Evolutionary conservation across 2,329 filamentous ascomycete species (phyloP).

Genomic region (Coleophoma crateriformis): DNA sequence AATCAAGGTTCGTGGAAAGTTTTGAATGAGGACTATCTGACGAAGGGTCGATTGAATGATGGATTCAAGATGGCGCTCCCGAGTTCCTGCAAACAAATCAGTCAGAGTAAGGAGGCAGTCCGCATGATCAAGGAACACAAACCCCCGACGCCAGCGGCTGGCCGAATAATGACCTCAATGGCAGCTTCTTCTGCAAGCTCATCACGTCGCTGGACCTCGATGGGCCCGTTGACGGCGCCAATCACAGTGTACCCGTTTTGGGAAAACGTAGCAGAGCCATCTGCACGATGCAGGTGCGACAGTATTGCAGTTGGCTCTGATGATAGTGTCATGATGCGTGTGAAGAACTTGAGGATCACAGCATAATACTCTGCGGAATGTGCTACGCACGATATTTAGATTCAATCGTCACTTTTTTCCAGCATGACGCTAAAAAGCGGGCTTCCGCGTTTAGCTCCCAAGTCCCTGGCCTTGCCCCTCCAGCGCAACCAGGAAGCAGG

Average conservation of each 20-base stretch:
- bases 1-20: constrained; percentile 71
- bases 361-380: neutral
- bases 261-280: constrained; percentile 76
- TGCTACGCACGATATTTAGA: neutral
- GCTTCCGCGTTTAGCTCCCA: neutral
- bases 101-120: constrained; percentile 4
- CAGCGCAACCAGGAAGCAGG: neutral
- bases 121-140: constrained; percentile 21
- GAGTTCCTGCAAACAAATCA: constrained; percentile 41
- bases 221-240: constrained; percentile 83
- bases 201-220: constrained; percentile 84
- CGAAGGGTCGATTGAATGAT: constrained; percentile 67
- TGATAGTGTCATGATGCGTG: constrained; percentile 36
- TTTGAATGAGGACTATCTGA: constrained; percentile 68
- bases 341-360: neutral
- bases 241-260: constrained; percentile 75
- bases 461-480: neutral
- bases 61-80: constrained; percentile 77
- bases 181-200: constrained; percentile 88
- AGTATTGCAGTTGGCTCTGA: constrained; percentile 40
- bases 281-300: constrained; percentile 61
- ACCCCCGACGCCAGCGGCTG: constrained; percentile 79
- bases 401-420: neutral
- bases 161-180: constrained; percentile 85
- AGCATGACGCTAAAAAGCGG: no score